Conservation (phyloP, 257 asterid species). For the Striga asiatica region DNA sequence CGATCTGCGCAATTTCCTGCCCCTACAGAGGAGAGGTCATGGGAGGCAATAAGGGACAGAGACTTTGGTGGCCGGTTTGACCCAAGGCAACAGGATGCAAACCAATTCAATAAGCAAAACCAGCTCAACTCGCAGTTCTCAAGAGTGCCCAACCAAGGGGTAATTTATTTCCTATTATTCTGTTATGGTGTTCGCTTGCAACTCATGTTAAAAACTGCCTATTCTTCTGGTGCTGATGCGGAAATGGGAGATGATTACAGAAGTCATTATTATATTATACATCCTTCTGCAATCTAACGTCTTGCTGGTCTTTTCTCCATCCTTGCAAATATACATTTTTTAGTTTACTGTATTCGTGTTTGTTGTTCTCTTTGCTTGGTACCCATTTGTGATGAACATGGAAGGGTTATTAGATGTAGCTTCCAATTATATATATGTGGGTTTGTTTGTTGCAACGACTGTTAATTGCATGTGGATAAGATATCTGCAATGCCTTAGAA, state of each 20-base stretch:
- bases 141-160: conserved; percentile 59
- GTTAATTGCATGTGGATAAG: neutral
- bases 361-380: neutral
- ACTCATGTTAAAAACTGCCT: neutral
- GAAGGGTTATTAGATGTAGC: neutral
- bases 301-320: neutral
- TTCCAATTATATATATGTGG: neutral
- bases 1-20: conserved; percentile 32
- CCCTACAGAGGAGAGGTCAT: conserved; percentile 36
- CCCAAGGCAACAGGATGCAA: conserved; percentile 35
- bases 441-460: neutral
- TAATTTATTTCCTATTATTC: conserved; percentile 12
- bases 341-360: neutral
- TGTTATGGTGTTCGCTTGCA: conserved; percentile 13
- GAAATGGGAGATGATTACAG: too few relatives aligned
- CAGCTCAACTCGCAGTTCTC: conserved; percentile 29
- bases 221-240: conserved; percentile 4
- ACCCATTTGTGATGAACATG: neutral
- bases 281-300: neutral
- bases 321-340: neutral
- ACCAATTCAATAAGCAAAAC: conserved; percentile 42
- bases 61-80: conserved; percentile 40
- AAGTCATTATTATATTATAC: neutral
- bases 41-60: conserved; percentile 44
- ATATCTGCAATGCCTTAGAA: neutral